Evolutionary conservation across 352 stramenopile genomes (phyloP).

Genomic region (Phytophthora capsici): DNA sequence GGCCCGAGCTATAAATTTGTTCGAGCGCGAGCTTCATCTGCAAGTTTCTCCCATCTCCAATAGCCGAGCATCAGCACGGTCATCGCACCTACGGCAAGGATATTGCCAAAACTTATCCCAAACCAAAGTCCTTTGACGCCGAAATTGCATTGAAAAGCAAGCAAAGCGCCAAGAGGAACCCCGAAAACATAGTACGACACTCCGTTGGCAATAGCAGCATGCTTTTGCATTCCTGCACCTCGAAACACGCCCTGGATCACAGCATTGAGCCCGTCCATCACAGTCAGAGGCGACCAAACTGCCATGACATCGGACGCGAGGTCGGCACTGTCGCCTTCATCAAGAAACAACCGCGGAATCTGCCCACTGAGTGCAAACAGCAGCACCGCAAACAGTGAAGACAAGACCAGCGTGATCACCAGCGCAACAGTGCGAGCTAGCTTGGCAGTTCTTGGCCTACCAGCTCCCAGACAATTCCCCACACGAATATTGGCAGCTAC

Average conservation of each 20-base stretch:
- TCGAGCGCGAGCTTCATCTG: slow-evolving; percentile 16
- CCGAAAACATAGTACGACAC: slow-evolving; percentile 72
- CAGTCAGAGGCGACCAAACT: slow-evolving; percentile 40
- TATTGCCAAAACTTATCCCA: slow-evolving; percentile 42
- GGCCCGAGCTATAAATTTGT: slow-evolving; percentile 1
- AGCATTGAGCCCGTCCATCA: slow-evolving; percentile 55
- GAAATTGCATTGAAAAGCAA: slow-evolving; percentile 37
- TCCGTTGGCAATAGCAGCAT: slow-evolving; percentile 57
- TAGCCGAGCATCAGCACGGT: background rate
- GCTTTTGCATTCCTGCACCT: slow-evolving; percentile 53
- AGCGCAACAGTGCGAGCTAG: slow-evolving; percentile 42
- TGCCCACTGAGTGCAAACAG: slow-evolving; percentile 13
- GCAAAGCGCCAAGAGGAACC: slow-evolving; percentile 57
- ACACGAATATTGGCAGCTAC: slow-evolving; percentile 60
- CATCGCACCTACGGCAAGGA: background rate
- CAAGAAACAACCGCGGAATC: slow-evolving; percentile 50
- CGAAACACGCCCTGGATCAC: slow-evolving; percentile 72
- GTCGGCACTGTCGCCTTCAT: slow-evolving; percentile 32
- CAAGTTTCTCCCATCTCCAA: slow-evolving; percentile 13
- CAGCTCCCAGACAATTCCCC: slow-evolving; percentile 59
- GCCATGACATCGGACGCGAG: slow-evolving; percentile 44
- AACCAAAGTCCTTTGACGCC: slow-evolving; percentile 61
- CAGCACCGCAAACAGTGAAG: slow-evolving; percentile 12
- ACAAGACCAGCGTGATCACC: slow-evolving; percentile 29
- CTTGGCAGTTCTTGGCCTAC: slow-evolving; percentile 37